Evolutionary conservation across 202 grass and related monocot species (phyloP).

Genomic region (Brachypodium distachyon): DNA sequence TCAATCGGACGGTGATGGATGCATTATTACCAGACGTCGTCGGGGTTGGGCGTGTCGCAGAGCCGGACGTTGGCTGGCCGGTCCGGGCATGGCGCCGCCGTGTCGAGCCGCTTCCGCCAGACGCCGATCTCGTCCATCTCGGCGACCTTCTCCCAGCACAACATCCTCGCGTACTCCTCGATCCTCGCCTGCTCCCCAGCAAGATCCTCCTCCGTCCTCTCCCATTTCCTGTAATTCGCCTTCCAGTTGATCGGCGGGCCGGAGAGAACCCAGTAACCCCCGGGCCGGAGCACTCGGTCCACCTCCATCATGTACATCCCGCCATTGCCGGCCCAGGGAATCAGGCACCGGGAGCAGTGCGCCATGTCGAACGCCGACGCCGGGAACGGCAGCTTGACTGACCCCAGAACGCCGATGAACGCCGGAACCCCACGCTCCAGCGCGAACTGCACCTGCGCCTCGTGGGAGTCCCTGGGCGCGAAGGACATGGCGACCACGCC

Average conservation of each 20-base stretch:
- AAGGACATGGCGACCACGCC: constrained; percentile 71
- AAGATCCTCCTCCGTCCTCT: constrained; percentile 60
- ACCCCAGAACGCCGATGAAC: constrained; percentile 73
- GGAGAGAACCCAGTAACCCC: constrained; percentile 84
- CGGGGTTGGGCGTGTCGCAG: constrained; percentile 35
- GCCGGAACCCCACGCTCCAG: constrained; percentile 79
- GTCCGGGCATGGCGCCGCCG: constrained; percentile 14
- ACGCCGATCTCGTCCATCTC: constrained; percentile 59
- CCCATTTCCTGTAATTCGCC: constrained; percentile 36
- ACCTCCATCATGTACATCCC: constrained; percentile 91
- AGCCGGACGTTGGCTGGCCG: neutral
- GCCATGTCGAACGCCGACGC: constrained; percentile 71
- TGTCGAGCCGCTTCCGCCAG: constrained; percentile 51
- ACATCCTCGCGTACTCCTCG: constrained; percentile 46
- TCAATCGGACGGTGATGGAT: neutral
- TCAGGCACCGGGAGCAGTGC: constrained; percentile 86
- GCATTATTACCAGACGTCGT: constrained; percentile 62
- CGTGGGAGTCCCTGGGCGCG: constrained; percentile 78
- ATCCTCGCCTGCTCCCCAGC: constrained; percentile 51
- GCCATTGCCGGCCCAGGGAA: constrained; percentile 58
- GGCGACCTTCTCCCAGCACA: constrained; percentile 80
- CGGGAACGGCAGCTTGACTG: constrained; percentile 76
- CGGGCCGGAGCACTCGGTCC: constrained; percentile 62
- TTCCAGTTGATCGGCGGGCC: constrained; percentile 81
- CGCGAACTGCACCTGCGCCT: constrained; percentile 83